These are phyloP conservation scores for Vitis hybrid DNA, from an alignment of 177 flowering plant genomes.

Conservation along the genomic window DNA sequence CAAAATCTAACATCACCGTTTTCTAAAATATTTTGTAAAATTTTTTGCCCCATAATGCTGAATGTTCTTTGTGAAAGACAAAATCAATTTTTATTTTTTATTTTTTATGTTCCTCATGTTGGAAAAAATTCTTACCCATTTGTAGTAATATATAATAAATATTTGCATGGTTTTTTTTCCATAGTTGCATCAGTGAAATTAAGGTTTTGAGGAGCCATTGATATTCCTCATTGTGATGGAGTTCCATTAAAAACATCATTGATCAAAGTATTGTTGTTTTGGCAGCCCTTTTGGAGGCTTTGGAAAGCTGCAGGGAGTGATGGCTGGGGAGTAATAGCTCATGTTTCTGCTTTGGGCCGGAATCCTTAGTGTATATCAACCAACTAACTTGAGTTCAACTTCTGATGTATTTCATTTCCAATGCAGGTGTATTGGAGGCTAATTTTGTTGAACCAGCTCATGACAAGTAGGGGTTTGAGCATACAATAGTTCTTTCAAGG, in stretches of 20 bases:
- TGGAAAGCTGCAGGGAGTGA: conserved; percentile 87
- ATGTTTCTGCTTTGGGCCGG: neutral
- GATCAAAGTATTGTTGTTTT: conserved; percentile 1
- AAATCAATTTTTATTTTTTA: too few species aligned
- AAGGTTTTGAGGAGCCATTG: too few species aligned
- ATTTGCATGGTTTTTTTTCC: neutral
- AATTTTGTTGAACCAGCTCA: conserved; percentile 86
- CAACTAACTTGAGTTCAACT: neutral
- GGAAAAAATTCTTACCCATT: too few species aligned
- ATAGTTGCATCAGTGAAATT: too few species aligned
- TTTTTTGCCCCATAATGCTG: too few species aligned
- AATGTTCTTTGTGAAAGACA: too few species aligned
- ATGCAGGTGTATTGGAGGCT: conserved; percentile 45
- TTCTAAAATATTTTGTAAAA: too few species aligned
- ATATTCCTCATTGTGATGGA: too few species aligned
- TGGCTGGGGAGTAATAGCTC: conserved; percentile 86
- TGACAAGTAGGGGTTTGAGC: conserved; percentile 79
- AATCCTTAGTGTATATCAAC: neutral
- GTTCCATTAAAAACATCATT: too few species aligned
- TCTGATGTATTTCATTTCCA: neutral
- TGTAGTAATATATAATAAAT: too few species aligned
- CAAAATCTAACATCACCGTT: too few species aligned
- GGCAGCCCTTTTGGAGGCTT: conserved; percentile 90
- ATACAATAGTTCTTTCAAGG: conserved; percentile 65
- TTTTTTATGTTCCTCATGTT: too few species aligned